phyloP scores from a whole-genome alignment of 2,329 filamentous ascomycete genomes.

The Raffaelea deltoideospora region DNA sequence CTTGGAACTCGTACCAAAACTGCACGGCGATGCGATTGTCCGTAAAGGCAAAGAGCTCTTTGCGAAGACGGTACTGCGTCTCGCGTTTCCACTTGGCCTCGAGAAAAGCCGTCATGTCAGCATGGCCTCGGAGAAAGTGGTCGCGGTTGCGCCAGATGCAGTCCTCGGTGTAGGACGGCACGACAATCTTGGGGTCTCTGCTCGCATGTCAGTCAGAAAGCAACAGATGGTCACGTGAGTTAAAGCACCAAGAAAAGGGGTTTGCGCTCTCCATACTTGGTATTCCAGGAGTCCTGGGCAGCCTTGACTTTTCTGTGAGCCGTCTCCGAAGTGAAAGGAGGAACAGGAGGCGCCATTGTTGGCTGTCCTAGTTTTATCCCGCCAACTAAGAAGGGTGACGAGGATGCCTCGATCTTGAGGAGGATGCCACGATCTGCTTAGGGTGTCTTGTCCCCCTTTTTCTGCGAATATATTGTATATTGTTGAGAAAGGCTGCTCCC shows the following conservation, averaged over 20 bases:
- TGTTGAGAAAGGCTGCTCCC: no score
- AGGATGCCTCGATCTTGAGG: no score
- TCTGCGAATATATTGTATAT: no score
- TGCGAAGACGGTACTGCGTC: slow-evolving; percentile 56
- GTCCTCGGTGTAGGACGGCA: slow-evolving; percentile 59
- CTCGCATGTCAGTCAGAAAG: background rate
- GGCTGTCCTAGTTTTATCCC: no score
- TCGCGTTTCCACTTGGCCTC: slow-evolving; percentile 62
- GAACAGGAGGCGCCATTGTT: slow-evolving; percentile 1
- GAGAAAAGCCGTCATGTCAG: slow-evolving; percentile 53
- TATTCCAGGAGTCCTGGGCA: slow-evolving; percentile 74
- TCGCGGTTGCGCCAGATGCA: slow-evolving; percentile 70
- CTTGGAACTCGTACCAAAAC: slow-evolving; percentile 69
- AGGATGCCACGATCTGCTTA: no score
- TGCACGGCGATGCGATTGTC: slow-evolving; percentile 69
- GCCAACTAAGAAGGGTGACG: no score
- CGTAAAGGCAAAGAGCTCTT: slow-evolving; percentile 68
- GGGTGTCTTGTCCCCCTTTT: no score
- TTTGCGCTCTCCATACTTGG: no score
- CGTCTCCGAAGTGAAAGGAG: slow-evolving; percentile 53
- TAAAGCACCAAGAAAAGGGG: background rate
- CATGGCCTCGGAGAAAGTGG: slow-evolving; percentile 52
- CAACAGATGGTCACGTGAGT: background rate
- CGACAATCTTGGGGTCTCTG: slow-evolving; percentile 49
- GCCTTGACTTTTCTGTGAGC: slow-evolving; percentile 67